Percentiles rank a stretch among this genome's conserved stretches.
These are phyloP conservation scores for Diaporthe destruens DNA, from an alignment of 2,329 filamentous ascomycete species.

Conservation along the genomic window DNA sequence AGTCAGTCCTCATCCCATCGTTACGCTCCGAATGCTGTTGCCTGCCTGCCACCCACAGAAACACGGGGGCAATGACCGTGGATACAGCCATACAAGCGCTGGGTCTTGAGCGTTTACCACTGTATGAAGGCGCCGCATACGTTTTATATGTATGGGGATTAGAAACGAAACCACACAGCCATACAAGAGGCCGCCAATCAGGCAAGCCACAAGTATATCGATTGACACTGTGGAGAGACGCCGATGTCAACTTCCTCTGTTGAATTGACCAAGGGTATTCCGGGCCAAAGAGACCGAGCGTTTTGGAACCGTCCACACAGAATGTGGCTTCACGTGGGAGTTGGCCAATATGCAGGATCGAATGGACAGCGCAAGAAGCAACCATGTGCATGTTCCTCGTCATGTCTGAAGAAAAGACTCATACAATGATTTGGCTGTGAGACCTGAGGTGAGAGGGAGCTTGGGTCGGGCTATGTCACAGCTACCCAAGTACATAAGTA, in stretches of 20 bases:
- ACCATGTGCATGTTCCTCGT: background rate
- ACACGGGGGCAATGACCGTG: background rate
- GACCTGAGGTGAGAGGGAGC: background rate
- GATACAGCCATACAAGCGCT: background rate
- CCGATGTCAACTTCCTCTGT: background rate
- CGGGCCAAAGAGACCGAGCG: background rate
- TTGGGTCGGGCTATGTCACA: background rate
- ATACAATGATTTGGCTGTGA: background rate
- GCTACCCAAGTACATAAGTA: background rate
- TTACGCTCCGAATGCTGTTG: conserved; percentile 16
- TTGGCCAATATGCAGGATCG: background rate
- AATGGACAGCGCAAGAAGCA: background rate
- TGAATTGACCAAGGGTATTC: background rate
- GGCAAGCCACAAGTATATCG: background rate
- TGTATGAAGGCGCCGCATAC: too few species aligned
- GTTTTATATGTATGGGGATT: too few species aligned
- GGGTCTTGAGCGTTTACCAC: too few species aligned
- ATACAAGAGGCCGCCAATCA: background rate
- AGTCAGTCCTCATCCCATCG: background rate
- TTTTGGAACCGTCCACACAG: background rate
- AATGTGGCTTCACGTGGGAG: background rate
- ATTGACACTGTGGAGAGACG: background rate
- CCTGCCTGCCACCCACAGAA: conserved; percentile 12
- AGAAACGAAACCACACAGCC: too few species aligned
- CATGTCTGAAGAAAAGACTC: background rate